Evolutionary conservation across 306 rosid genomes (phyloP), one percentile per base, ranked within the genome.

Genomic region (Benincasa hispida): DNA sequence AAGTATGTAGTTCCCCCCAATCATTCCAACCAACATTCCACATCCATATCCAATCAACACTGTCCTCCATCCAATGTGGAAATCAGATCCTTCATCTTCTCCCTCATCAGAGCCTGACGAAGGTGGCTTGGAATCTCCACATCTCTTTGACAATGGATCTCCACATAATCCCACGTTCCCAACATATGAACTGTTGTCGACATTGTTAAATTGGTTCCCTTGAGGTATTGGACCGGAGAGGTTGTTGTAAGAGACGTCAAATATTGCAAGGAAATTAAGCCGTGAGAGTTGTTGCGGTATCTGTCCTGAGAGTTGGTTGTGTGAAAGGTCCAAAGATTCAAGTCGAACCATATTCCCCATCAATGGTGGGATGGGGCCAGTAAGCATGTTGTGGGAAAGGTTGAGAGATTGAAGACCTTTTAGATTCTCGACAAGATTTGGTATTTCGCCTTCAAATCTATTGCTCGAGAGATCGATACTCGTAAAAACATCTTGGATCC

Each of bases 151-250:
- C 19, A 75, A 55, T 6, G 79, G 82, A 5, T 7, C 30, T n/a
- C 77, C 67, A 74, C 85, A 78, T 32, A 82, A 45, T 56, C 79
- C 74, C 35, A 14, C 13, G 4, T 78, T 82, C 14, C 65, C 82
- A 17, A 17, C 65, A 35, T 18, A 82, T 2, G 82, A 79, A 19
- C 42, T 63, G 42, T 24, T 72, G 1, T 45, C 56, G 17, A 83
- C 77, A 5, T 60, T 76, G 15, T 58, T 53, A 27, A 83, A 73
- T 62, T 83, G 86, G 51, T 70, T 39, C 22, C 72, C 81, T 14
- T 32, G 57, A 24, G 85, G 81, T 19, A 78, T 78, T 10, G 32
- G 41, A 25, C 85, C 82, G 0, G 70, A 37, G 24, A 82, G 79
- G 8, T 30, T 13, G 66, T 78, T 82, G 66, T 82, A 55, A 6